Evolutionary conservation across 2,329 filamentous ascomycete species (phyloP), one percentile per base, ranked within the genome.

Genomic region (Cordyceps militaris): DNA sequence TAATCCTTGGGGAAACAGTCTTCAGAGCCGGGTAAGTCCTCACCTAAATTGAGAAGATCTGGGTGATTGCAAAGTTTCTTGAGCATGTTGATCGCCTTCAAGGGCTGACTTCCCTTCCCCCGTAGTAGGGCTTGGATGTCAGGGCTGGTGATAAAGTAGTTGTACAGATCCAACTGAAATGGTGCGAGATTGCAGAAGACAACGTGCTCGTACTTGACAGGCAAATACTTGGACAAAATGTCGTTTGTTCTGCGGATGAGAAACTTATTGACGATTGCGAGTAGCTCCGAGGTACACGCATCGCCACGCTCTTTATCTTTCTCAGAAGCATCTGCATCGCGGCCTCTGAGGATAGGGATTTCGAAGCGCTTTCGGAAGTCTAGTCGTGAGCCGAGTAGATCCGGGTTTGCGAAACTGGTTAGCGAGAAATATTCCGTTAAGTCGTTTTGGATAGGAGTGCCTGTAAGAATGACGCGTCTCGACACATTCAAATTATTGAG

Each of bases 51-150:
- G 34, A 99, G 82, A 3, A 99, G 81, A 69, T 99, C 94, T 0
- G 94, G 94, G 66, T 99, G 94, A 65, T 99, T 99, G 78, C 95
- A 99, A 14, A 99, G 85, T 71, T 99, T 99, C 75, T 99, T 99
- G 67, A 99, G 80, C 64, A 99, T 86, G 47, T 91, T 91, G 71
- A 99, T 99, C 8, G 94, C 94, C 71, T 97, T 97, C 49, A 99
- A 79, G 1, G 94, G 94, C 66, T 97, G 93, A 59, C 91, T 97
- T 26, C 92, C 93, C 73, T 97, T 97, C 61, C 94, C 94, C 63
- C 89, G 85, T 36, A 99, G 81, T 46, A 99, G 77, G 55, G 89
- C 91, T 69, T 95, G 91, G 66, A 99, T 97, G 60, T 96, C 90
- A 0, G 94, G 93, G 60, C 92, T 97, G 51, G 88, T 90, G 71